A percentile compares a stretch with the other conserved stretches of the same genome.
Conservation (phyloP, 441 rosid genomes). For the Hura crepitans region DNA sequence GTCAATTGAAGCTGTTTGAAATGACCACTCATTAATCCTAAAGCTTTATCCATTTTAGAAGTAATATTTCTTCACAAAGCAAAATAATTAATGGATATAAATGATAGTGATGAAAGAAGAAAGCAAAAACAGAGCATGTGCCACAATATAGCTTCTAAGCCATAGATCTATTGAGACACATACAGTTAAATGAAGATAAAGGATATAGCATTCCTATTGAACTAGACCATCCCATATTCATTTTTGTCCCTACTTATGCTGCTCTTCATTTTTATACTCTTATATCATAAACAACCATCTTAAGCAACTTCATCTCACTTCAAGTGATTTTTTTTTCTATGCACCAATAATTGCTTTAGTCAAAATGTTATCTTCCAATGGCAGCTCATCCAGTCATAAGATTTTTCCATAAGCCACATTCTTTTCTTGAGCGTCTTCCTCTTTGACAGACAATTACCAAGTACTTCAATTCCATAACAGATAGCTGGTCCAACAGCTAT, state of each 20-base stretch:
- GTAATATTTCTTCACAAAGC: background rate
- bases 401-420: background rate
- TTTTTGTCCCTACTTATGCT: background rate
- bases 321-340: background rate
- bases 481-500: background rate
- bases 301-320: slow-evolving; percentile 6
- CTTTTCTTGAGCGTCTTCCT: background rate
- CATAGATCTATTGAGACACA: background rate
- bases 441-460: slow-evolving; percentile 5
- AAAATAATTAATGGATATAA: background rate
- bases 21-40: slow-evolving; percentile 30
- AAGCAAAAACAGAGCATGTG: background rate
- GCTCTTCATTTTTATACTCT: too few species aligned
- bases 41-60: background rate
- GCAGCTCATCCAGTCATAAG: background rate
- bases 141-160: slow-evolving; percentile 9
- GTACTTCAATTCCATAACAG: background rate
- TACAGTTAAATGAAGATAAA: background rate
- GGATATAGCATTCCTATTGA: background rate
- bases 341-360: background rate
- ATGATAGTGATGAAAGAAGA: background rate
- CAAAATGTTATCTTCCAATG: background rate
- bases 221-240: background rate
- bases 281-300: background rate
- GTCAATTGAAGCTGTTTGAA: slow-evolving; percentile 73